Evolutionary conservation across 2,329 filamentous ascomycete species (phyloP).

Genomic region (Boeremia exigua): DNA sequence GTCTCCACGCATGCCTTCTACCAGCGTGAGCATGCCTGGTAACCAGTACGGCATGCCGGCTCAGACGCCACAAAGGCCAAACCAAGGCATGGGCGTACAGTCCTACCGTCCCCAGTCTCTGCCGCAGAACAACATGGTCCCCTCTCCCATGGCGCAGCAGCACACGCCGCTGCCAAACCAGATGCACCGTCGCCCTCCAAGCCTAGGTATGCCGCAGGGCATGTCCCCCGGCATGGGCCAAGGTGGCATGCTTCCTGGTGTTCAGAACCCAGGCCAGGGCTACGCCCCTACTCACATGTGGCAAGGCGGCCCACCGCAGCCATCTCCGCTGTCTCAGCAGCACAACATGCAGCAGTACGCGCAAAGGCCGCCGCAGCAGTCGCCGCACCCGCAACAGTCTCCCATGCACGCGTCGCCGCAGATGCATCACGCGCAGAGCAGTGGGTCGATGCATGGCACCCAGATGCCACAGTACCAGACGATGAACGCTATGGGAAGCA

Average conservation of each 20-base stretch:
- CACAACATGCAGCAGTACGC: slow-evolving; percentile 55
- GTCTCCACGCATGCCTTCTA: slow-evolving; percentile 63
- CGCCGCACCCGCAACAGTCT: slow-evolving; percentile 55
- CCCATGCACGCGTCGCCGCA: slow-evolving; percentile 58
- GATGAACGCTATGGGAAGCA: slow-evolving; percentile 54
- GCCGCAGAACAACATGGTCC: slow-evolving; percentile 72
- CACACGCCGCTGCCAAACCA: slow-evolving; percentile 66
- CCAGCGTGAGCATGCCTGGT: slow-evolving; percentile 61
- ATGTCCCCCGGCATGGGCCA: slow-evolving; percentile 46
- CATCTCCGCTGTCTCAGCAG: slow-evolving; percentile 55
- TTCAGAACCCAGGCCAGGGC: slow-evolving; percentile 54
- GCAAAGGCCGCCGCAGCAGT: slow-evolving; percentile 51
- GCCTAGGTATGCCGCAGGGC: slow-evolving; percentile 51
- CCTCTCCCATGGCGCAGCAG: slow-evolving; percentile 75
- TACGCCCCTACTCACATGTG: slow-evolving; percentile 57
- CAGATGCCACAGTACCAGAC: slow-evolving; percentile 54
- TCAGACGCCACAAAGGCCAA: slow-evolving; percentile 63
- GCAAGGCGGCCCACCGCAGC: slow-evolving; percentile 54
- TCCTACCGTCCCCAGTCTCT: slow-evolving; percentile 75
- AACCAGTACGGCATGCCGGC: slow-evolving; percentile 65
- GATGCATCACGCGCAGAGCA: slow-evolving; percentile 54
- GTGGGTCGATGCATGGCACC: slow-evolving; percentile 50
- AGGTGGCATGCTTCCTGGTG: slow-evolving; percentile 45
- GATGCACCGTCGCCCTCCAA: slow-evolving; percentile 71
- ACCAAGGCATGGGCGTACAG: slow-evolving; percentile 67